phyloP scores from a whole-genome alignment of 2,329 filamentous ascomycete genomes.

The Neonectria magnoliae region DNA sequence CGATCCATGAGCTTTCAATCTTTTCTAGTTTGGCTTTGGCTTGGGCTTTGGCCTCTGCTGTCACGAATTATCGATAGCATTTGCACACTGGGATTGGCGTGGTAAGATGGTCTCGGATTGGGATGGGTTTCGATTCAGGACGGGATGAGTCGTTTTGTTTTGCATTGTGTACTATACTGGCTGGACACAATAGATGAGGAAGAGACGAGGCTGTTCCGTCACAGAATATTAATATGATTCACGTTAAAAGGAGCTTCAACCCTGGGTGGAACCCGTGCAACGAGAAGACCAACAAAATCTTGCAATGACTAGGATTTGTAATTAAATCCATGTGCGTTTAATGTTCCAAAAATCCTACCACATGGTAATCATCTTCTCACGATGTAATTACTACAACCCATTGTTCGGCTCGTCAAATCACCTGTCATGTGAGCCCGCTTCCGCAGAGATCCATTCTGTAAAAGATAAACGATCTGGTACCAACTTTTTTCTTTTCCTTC shows the following conservation, averaged over 20 bases:
- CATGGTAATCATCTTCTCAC: not conserved
- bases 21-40: constrained; percentile 5
- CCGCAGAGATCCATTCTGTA: constrained; percentile 11
- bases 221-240: constrained; percentile 11
- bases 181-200: constrained; percentile 12
- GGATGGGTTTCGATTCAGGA: not conserved
- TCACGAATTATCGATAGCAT: constrained; percentile 3
- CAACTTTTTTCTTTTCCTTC: constrained; percentile 22
- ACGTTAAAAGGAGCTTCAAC: not conserved
- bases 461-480: constrained; percentile 15
- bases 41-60: not conserved
- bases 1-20: not conserved
- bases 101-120: constrained; percentile 3
- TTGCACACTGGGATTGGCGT: constrained; percentile 8
- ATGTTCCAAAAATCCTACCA: not conserved
- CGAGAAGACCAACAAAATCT: not conserved
- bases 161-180: constrained; percentile 21
- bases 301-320: not conserved
- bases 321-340: not conserved
- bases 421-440: not conserved
- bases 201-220: constrained; percentile 1
- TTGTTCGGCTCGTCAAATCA: not conserved
- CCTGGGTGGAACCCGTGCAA: not conserved
- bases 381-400: constrained; percentile 1
- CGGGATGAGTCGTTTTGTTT: constrained; percentile 8